A percentile compares a stretch with the other conserved stretches of the same genome.
These are phyloP conservation scores for Annulohypoxylon moriforme DNA, from an alignment of 495 filamentous ascomycete species.

Conservation along the genomic window DNA sequence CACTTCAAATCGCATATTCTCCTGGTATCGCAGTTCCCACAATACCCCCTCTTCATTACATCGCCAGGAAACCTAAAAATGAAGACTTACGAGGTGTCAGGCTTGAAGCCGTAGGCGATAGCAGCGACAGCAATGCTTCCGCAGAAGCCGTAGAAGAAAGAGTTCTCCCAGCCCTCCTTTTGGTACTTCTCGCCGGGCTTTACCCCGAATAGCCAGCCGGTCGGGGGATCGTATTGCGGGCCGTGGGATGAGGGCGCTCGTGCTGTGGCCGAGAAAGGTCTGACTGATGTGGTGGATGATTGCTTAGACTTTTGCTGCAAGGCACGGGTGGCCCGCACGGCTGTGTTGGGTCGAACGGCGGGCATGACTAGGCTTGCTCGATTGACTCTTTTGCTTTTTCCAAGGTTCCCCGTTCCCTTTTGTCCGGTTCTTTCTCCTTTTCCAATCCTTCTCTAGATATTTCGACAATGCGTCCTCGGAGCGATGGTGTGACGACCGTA, in stretches of 20 bases:
- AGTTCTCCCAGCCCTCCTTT: conserved; percentile 94
- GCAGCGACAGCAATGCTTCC: conserved; percentile 79
- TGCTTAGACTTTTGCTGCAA: conserved; percentile 26
- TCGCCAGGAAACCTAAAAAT: background rate
- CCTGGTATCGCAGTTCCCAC: background rate
- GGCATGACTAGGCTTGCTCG: conserved; percentile 44
- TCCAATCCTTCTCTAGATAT: background rate
- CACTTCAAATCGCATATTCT: conserved; percentile 10
- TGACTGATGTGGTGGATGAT: conserved; percentile 25
- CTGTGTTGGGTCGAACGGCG: conserved; percentile 48
- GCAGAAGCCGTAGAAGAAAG: conserved; percentile 90
- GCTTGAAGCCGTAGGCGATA: conserved; percentile 94
- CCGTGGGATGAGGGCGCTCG: conserved; percentile 67
- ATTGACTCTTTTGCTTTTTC: conserved; percentile 13
- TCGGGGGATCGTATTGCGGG: conserved; percentile 87
- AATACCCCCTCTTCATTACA: background rate
- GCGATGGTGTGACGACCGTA: background rate
- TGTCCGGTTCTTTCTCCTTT: conserved; percentile 10
- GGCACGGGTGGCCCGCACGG: conserved; percentile 49
- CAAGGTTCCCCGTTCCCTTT: conserved; percentile 6
- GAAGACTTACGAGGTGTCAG: conserved; percentile 91
- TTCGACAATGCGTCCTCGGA: background rate
- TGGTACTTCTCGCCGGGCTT: conserved; percentile 93
- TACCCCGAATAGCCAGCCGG: conserved; percentile 90
- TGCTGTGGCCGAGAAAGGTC: conserved; percentile 52